Base-by-base conservation (phyloP, 1,284 basidiomycete species). In the Marasmius tenuissimus region DNA sequence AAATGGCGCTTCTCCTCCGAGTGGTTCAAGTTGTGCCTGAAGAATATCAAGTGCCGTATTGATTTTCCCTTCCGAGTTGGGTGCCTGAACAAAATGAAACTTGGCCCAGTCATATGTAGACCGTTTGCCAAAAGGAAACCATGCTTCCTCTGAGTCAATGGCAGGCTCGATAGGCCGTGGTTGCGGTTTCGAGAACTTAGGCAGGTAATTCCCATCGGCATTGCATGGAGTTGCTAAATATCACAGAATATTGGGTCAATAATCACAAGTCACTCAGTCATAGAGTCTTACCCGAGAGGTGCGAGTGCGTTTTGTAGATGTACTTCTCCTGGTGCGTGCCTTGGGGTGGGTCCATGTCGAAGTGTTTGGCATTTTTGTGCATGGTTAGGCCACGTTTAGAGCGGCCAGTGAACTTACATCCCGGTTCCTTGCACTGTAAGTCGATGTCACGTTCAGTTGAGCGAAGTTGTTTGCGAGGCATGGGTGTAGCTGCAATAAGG, bases 1-100 rank as follows among this genome's bases (percentile, higher is more conserved):
- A 67, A 71, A 76, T 0, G 71, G 71, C 5, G 65, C 11, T 12
- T 61, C 52, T 10, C 27, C 57, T 34, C 66, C 68, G 27, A 33
- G 56, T 42, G 61, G 37, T 5, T 57, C 14, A 14, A 61, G 38
- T 33, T 34, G 27, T 9, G 68, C 66, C 14, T 65, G 60, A 64
- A 65, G 69, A 1, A 68, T 35, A 37, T 68, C 66, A 5, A 68
- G 58, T 3, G 57, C 62, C 49, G 35, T 55, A 22, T 66, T 53
- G 60, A 69, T 68, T 27, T 56, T 38, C 1, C 40, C 40, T 33
- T 50, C 63, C 33, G 68, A 68, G 33, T 35, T 62, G 52, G 67
- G 60, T 7, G 53, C 14, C 33, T 64, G 27, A 40, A 63, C 58
- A 42, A 65, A 69, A 54, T 65, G 63, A 58, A 52, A 65, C 20